Percentiles rank a stretch among this genome's conserved stretches.
Evolutionary conservation across 2,329 filamentous ascomycete genomes (phyloP).

Genomic region (Trichophyton benhamiae): DNA sequence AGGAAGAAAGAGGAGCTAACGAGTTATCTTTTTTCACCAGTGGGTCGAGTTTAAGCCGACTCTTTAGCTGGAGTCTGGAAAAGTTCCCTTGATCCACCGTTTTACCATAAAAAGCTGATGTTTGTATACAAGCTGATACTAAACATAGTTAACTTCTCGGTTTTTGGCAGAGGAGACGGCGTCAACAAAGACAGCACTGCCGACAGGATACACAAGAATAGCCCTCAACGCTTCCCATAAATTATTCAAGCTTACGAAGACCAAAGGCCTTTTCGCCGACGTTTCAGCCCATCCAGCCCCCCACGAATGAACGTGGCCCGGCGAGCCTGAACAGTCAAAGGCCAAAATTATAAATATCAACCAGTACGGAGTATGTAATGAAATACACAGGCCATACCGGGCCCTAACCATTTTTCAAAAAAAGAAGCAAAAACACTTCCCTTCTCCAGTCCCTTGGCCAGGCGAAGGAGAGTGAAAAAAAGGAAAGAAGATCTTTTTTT

Average conservation of each 20-base stretch:
- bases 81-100: constrained; percentile 1
- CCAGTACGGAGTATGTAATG: background rate
- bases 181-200: background rate
- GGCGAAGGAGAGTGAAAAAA: background rate
- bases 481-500: background rate
- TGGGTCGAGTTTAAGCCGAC: background rate
- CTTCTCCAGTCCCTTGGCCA: background rate
- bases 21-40: background rate
- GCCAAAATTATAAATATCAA: background rate
- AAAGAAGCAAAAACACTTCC: background rate
- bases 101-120: background rate
- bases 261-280: background rate
- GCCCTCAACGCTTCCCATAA: background rate
- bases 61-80: background rate
- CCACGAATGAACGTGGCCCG: background rate
- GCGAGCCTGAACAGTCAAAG: background rate
- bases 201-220: background rate
- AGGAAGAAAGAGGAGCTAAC: background rate
- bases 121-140: background rate
- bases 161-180: too few relatives aligned
- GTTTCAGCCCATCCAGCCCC: background rate
- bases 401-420: background rate
- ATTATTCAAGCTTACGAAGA: background rate
- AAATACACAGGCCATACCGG: background rate
- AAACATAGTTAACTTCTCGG: background rate